Conservation (phyloP, 805 yeast species). For the Candida boleticola region DNA sequence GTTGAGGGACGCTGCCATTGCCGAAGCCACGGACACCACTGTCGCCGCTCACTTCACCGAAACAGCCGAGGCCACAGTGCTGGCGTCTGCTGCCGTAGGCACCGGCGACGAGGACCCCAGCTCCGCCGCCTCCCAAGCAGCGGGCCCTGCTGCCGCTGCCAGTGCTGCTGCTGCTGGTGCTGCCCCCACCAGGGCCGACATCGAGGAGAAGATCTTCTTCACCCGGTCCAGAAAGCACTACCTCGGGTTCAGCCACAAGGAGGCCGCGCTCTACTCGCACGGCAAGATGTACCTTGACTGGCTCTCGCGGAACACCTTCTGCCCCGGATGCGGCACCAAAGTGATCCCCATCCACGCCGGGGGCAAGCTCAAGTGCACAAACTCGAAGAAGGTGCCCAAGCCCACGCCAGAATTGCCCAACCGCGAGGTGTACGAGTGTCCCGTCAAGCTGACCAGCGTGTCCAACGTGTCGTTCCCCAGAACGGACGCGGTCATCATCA, state of each 20-base stretch:
- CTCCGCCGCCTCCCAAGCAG: background rate
- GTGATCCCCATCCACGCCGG: constrained; percentile 68
- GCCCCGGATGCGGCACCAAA: constrained; percentile 82
- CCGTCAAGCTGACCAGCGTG: constrained; percentile 42
- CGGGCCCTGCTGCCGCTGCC: background rate
- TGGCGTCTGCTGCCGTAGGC: background rate
- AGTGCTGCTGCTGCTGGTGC: constrained; percentile 6
- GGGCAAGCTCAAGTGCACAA: constrained; percentile 54
- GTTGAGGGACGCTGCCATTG: constrained; percentile 20
- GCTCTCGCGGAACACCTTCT: constrained; percentile 68
- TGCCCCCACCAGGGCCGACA: constrained; percentile 1
- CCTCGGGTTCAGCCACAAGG: constrained; percentile 34
- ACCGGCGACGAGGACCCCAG: background rate
- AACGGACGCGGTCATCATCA: constrained; percentile 85
- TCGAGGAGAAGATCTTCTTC: constrained; percentile 20
- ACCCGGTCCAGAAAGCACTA: constrained; percentile 36
- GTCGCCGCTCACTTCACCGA: constrained; percentile 25
- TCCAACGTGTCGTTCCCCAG: constrained; percentile 88
- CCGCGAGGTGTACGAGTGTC: constrained; percentile 25
- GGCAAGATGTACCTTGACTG: constrained; percentile 85
- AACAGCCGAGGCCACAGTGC: background rate
- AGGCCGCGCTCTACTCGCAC: constrained; percentile 73
- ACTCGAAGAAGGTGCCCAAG: constrained; percentile 13
- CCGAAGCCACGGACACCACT: constrained; percentile 11
- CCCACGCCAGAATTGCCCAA: constrained; percentile 15